phyloP scores from a whole-genome alignment of 768 basidiomycete species.

The Suillus bovinus region DNA sequence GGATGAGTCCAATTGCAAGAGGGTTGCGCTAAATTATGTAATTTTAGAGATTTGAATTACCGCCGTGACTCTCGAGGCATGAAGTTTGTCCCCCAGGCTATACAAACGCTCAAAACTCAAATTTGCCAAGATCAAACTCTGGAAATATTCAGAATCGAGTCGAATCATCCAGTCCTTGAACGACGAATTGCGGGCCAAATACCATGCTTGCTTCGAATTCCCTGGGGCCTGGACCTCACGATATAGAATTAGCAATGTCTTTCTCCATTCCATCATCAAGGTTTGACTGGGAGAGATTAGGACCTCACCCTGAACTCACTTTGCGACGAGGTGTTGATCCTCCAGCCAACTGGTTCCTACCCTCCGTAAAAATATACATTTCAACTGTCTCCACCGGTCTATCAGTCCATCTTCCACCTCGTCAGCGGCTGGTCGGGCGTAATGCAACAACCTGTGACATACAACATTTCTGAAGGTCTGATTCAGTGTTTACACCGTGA shows the following conservation, averaged over 20 bases:
- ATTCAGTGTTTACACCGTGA: not conserved
- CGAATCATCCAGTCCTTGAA: no score
- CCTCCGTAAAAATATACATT: not conserved
- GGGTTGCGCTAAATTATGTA: no score
- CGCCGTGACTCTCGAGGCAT: no score
- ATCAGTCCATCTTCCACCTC: not conserved
- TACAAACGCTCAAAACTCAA: no score
- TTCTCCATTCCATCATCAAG: not conserved
- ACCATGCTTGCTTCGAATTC: no score
- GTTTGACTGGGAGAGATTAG: not conserved
- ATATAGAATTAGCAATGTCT: not conserved
- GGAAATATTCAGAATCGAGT: no score
- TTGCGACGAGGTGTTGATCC: not conserved
- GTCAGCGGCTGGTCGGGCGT: not conserved
- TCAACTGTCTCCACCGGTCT: not conserved
- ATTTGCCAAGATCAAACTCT: no score
- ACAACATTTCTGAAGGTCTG: not conserved
- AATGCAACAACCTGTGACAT: not conserved
- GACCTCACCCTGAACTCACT: not conserved
- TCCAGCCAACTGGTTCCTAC: not conserved
- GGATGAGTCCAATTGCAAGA: no score
- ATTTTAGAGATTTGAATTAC: no score
- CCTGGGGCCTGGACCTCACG: no score
- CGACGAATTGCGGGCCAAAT: no score
- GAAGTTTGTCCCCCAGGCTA: no score